phyloP scores from a whole-genome alignment of 805 yeast species.

The Kazachstania kunashirensis region DNA sequence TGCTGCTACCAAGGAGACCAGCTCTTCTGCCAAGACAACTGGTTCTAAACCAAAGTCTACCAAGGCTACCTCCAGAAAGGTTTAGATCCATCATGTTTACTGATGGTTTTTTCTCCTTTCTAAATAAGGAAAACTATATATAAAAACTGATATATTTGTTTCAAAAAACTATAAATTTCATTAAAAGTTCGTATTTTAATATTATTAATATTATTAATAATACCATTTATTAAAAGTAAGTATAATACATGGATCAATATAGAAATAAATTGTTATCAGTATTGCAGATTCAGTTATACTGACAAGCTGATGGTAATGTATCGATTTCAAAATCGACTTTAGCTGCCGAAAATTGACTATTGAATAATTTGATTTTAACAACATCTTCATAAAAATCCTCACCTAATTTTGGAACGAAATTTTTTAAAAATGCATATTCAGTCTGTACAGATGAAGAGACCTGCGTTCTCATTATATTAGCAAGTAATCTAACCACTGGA shows the following conservation, averaged over 20 bases:
- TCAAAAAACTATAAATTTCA: too few species aligned
- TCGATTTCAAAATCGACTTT: conserved; percentile 17
- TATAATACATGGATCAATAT: too few species aligned
- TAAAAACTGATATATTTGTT: too few species aligned
- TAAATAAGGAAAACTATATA: background rate
- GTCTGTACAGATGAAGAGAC: conserved; percentile 8
- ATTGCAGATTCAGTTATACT: conserved; percentile 6
- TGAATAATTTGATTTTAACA: conserved; percentile 14
- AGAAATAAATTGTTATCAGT: background rate
- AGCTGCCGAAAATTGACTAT: conserved; percentile 13
- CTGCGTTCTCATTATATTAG: conserved; percentile 11
- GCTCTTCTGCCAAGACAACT: conserved; percentile 9
- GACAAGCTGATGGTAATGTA: conserved; percentile 14
- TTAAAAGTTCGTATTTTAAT: too few species aligned
- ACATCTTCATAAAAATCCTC: conserved; percentile 10
- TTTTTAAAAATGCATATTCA: conserved; percentile 11
- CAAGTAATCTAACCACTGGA: conserved; percentile 6
- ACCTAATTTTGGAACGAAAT: conserved; percentile 11
- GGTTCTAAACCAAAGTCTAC: conserved; percentile 10
- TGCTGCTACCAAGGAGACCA: conserved; percentile 13
- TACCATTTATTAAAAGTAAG: too few species aligned
- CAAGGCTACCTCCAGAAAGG: conserved; percentile 28
- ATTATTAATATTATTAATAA: too few species aligned
- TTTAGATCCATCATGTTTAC: conserved; percentile 6
- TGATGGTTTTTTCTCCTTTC: background rate